Evolutionary conservation across 352 stramenopile species (phyloP).

Genomic region (Albugo laibachii): DNA sequence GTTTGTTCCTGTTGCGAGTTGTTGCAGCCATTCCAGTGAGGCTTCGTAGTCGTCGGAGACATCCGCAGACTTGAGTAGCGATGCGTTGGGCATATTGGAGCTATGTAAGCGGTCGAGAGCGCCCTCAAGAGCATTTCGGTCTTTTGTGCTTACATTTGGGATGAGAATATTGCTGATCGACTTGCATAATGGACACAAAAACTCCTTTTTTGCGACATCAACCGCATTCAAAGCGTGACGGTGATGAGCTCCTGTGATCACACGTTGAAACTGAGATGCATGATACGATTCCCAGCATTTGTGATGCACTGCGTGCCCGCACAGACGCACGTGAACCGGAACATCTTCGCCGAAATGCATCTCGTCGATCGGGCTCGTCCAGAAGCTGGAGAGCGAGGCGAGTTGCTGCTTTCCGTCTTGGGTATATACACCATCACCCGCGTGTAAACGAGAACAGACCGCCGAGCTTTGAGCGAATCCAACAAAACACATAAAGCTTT

Average conservation of each 20-base stretch:
- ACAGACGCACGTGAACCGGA: constrained; percentile 66
- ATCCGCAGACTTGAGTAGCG: constrained; percentile 8
- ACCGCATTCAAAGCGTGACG: constrained; percentile 84
- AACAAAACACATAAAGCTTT: constrained; percentile 77
- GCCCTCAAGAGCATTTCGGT: constrained; percentile 11
- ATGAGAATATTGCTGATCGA: constrained; percentile 95
- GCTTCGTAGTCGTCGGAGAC: constrained; percentile 1
- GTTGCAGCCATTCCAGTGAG: not conserved
- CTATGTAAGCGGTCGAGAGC: not conserved
- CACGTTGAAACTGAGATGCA: constrained; percentile 85
- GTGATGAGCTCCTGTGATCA: constrained; percentile 84
- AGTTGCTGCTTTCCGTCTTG: constrained; percentile 75
- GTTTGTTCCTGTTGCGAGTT: constrained; percentile 2
- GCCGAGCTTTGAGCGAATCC: constrained; percentile 57
- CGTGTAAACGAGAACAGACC: constrained; percentile 21
- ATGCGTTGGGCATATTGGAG: not conserved
- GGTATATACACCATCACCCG: no score
- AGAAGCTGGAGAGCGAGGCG: constrained; percentile 43
- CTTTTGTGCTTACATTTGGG: constrained; percentile 45
- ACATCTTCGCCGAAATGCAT: constrained; percentile 73
- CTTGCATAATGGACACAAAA: constrained; percentile 93
- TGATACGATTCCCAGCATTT: constrained; percentile 90
- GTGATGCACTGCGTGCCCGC: constrained; percentile 89
- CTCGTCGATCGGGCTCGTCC: constrained; percentile 69
- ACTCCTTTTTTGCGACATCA: constrained; percentile 93